Base-by-base conservation (phyloP, 2,329 filamentous ascomycete species). In the Allantophomopsis lycopodina region DNA sequence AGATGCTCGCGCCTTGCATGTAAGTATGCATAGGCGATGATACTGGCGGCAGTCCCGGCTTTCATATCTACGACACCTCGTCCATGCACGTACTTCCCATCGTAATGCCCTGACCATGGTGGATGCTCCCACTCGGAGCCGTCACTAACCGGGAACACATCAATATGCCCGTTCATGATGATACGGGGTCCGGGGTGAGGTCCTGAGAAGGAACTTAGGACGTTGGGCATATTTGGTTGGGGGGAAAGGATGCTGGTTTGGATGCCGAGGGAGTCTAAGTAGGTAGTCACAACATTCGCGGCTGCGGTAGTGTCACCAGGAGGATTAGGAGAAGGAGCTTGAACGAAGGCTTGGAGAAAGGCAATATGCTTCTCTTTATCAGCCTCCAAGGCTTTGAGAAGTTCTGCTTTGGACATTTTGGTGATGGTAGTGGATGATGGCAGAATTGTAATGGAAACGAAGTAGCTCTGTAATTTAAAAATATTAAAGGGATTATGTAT, bases 31-130 rank as follows among this genome's bases (percentile, higher is more conserved):
- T 56, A 64, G 3, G 60, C 61, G n/a, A 62, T 56, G 5, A 62
- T 50, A 2, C 50, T 52, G 0, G 62, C 60, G 2, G 58, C 59
- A 5, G 57, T 63, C 1, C 61, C 62, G 5, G 60, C 57, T 46
- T 65, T 64, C 61, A 65, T 64, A 42, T 64, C 62, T 1, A 63
- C 61, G 0, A 52, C 55, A 2, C 59, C 60, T 15, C 60, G 49
- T 2, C 62, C 61, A 42, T 59, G 51, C 14, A 64, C 48, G 8
- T 51, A 48, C 4, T 51, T 49, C 7, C 52, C 50, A 16, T 55
- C 50, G 7, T 57, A 48, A 17, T 59, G 48, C 11, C 59, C 58
- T 11, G 60, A 60, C 49, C 55, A 64, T 2, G 62, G 55, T 34
- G 55, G 50, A 17, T 52, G 47, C 11, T 55, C 42, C 60, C 60